These are phyloP conservation scores for Trichoderma afroharzianum DNA, from an alignment of 2,329 filamentous ascomycete genomes.

Conservation along the genomic window DNA sequence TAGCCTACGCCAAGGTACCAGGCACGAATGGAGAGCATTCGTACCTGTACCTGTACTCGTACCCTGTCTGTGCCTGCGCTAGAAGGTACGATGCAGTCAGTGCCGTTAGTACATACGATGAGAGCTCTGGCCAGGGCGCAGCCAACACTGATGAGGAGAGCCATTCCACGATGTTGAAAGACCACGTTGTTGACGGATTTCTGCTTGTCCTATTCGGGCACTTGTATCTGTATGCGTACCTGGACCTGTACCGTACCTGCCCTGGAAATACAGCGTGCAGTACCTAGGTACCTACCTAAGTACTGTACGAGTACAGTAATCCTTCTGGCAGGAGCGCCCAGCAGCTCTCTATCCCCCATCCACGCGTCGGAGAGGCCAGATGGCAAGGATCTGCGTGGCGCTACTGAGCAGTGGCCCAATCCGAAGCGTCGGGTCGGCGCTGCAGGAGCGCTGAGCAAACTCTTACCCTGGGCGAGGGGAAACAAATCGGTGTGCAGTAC, in stretches of 20 bases:
- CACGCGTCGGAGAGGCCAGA: constrained; percentile 9
- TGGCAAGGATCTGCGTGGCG: constrained; percentile 8
- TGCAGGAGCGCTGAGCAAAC: not conserved
- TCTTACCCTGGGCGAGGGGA: not conserved
- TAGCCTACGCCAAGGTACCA: constrained; percentile 7
- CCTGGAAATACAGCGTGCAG: not conserved
- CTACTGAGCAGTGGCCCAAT: constrained; percentile 8
- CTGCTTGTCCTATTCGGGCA: not conserved
- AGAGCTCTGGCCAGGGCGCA: not conserved
- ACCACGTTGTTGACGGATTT: not conserved
- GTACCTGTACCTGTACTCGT: not conserved
- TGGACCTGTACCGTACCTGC: not conserved
- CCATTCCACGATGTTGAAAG: not conserved
- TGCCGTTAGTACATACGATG: not conserved
- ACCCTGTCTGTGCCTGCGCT: not conserved
- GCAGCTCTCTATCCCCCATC: not conserved
- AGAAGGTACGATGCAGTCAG: not conserved
- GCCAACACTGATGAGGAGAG: not conserved
- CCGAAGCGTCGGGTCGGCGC: constrained; percentile 15
- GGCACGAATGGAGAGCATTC: not conserved
- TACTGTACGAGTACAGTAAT: not conserved
- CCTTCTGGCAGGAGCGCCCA: not conserved
- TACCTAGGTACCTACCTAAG: not conserved
- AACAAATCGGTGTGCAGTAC: not conserved
- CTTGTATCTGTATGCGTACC: not conserved